Conservation (phyloP, 148 eudicot genomes). For the Fagopyrum homotropicum region DNA sequence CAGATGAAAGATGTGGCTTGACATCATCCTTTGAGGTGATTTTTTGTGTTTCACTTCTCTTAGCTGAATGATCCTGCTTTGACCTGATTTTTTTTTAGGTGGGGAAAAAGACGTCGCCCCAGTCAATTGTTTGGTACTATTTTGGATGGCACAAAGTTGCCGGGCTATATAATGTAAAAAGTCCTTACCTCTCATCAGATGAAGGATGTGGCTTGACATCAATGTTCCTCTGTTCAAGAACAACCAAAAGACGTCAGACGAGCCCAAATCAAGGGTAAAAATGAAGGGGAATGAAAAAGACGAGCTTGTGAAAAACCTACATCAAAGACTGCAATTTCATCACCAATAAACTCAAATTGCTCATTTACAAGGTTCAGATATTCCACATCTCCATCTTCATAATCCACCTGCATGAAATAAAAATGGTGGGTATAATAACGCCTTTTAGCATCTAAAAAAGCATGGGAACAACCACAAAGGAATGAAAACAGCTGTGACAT, state of each 20-base stretch:
- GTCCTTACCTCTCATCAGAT: neutral
- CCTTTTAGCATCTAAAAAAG: neutral
- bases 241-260: neutral
- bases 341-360: conserved; percentile 35
- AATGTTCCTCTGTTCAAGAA: neutral
- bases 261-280: neutral
- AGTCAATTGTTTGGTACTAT: neutral
- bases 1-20: no score
- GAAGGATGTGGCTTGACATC: conserved; percentile 9
- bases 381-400: conserved; percentile 60
- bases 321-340: conserved; percentile 19
- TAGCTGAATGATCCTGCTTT: conserved; percentile 9
- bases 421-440: neutral
- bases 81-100: neutral
- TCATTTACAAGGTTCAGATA: conserved; percentile 37
- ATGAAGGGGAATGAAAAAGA: neutral
- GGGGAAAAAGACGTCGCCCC: neutral
- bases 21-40: neutral
- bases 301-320: conserved; percentile 15
- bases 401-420: conserved; percentile 25
- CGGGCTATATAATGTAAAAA: neutral
- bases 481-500: neutral
- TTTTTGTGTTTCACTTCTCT: neutral
- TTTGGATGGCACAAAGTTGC: neutral
- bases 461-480: neutral